Evolutionary conservation across 2,329 filamentous ascomycete genomes (phyloP).

Genomic region (Zarea fungicola): DNA sequence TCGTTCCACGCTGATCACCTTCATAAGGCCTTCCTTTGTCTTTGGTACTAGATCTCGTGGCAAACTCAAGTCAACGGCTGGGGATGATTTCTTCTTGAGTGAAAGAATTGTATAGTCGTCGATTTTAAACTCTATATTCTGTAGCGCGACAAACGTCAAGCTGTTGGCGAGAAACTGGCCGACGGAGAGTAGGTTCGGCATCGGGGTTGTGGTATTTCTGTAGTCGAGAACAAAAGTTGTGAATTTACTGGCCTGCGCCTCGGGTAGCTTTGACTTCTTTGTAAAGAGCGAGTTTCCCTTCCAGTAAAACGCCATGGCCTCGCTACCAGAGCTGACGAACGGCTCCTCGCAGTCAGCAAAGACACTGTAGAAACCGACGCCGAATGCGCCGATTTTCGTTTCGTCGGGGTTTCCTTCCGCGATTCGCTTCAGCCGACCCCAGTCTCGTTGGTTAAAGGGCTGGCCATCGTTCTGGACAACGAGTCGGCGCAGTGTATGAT

Average conservation of each 20-base stretch:
- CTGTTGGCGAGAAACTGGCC: slow-evolving; percentile 92
- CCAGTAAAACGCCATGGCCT: slow-evolving; percentile 99
- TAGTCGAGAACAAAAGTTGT: slow-evolving; percentile 97
- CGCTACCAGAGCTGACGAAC: slow-evolving; percentile 85
- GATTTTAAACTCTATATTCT: slow-evolving; percentile 83
- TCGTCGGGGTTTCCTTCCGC: slow-evolving; percentile 99
- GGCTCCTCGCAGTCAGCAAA: slow-evolving; percentile 98
- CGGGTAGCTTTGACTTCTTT: slow-evolving; percentile 69
- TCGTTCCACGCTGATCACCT: slow-evolving; percentile 70
- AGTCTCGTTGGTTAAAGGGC: slow-evolving; percentile 84
- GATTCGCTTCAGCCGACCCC: slow-evolving; percentile 89
- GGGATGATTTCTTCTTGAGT: slow-evolving; percentile 80
- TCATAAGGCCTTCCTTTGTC: slow-evolving; percentile 87
- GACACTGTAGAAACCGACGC: slow-evolving; percentile 97
- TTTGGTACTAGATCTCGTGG: slow-evolving; percentile 74
- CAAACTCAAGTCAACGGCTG: slow-evolving; percentile 64
- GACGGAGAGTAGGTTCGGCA: slow-evolving; percentile 80
- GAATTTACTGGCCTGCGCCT: slow-evolving; percentile 59
- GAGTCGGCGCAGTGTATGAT: slow-evolving; percentile 83
- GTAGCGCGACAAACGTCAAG: slow-evolving; percentile 87
- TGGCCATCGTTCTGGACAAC: slow-evolving; percentile 90
- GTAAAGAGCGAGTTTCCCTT: slow-evolving; percentile 98
- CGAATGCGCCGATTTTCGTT: slow-evolving; percentile 97
- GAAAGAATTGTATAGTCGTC: slow-evolving; percentile 79
- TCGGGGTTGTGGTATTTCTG: slow-evolving; percentile 76